A percentile compares a stretch with the other conserved stretches of the same genome.
Conservation (phyloP, 2,329 filamentous ascomycete species). For the Fusarium sp. region DNA sequence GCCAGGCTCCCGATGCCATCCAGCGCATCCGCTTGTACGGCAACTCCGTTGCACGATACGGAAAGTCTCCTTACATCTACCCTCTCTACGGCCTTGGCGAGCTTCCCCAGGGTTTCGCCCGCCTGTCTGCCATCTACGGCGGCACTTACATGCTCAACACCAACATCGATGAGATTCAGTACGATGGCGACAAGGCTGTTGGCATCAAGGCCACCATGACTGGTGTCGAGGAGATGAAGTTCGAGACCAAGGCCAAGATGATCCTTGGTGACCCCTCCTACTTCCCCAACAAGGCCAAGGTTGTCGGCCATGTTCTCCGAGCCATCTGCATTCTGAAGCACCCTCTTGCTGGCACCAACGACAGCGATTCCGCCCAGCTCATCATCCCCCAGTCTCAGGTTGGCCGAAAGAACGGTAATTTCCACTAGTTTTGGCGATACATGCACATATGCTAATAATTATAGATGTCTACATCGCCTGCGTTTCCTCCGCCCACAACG, state of each 20-base stretch:
- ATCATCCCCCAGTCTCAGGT: conserved; percentile 99
- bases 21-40: conserved; percentile 95
- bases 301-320: conserved; percentile 90
- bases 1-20: conserved; percentile 84
- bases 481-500: conserved; percentile 95
- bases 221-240: conserved; percentile 90
- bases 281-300: conserved; percentile 89
- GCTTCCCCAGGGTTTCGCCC: conserved; percentile 96
- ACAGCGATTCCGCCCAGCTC: conserved; percentile 89
- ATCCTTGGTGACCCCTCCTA: conserved; percentile 97
- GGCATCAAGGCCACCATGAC: conserved; percentile 99
- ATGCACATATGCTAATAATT: conserved; percentile 8
- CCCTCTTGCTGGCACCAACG: conserved; percentile 88
- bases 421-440: not conserved
- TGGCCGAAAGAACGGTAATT: conserved; percentile 90
- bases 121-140: conserved; percentile 97
- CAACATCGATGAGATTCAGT: conserved; percentile 87
- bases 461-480: conserved; percentile 96
- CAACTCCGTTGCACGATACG: conserved; percentile 96
- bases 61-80: conserved; percentile 99
- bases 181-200: conserved; percentile 85
- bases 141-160: conserved; percentile 99
- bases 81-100: conserved; percentile 97
- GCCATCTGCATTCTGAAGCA: conserved; percentile 98
- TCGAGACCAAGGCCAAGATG: conserved; percentile 95